phyloP scores from a whole-genome alignment of 495 filamentous ascomycete genomes.

The Xylaria cubensis region DNA sequence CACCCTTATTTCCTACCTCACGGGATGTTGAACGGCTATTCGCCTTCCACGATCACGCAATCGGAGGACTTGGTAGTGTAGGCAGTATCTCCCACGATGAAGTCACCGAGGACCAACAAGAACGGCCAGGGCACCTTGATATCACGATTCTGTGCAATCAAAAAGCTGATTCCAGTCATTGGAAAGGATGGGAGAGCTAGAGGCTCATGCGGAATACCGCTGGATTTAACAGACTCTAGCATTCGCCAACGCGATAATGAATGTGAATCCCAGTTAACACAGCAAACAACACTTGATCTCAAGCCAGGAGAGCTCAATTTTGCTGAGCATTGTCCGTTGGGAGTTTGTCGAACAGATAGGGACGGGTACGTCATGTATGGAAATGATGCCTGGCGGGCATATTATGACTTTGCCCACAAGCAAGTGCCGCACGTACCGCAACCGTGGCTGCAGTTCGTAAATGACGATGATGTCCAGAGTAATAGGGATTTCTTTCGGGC shows the following conservation, averaged over 20 bases:
- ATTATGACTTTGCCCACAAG: not conserved
- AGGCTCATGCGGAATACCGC: not conserved
- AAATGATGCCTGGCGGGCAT: not conserved
- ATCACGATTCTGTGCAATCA: not conserved
- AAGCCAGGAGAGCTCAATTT: not conserved
- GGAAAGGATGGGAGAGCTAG: not conserved
- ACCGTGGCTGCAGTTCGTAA: not conserved
- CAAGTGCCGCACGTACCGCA: not conserved
- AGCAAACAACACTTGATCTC: not conserved
- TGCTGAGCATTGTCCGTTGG: not conserved
- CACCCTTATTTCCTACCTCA: not conserved
- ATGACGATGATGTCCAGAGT: not conserved
- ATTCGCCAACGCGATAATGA: not conserved
- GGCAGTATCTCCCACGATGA: not conserved
- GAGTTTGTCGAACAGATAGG: not conserved
- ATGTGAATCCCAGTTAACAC: not conserved
- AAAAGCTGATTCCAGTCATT: not conserved
- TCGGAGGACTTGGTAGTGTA: not conserved
- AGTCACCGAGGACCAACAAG: not conserved
- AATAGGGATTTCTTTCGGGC: not conserved
- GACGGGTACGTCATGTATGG: not conserved
- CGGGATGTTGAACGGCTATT: not conserved
- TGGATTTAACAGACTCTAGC: not conserved
- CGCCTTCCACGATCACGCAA: not conserved
- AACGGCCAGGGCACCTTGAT: not conserved